Percentiles rank a stretch among this genome's conserved stretches.
phyloP scores from a whole-genome alignment of 208 protist species.

The Trypanosoma cruzi region DNA sequence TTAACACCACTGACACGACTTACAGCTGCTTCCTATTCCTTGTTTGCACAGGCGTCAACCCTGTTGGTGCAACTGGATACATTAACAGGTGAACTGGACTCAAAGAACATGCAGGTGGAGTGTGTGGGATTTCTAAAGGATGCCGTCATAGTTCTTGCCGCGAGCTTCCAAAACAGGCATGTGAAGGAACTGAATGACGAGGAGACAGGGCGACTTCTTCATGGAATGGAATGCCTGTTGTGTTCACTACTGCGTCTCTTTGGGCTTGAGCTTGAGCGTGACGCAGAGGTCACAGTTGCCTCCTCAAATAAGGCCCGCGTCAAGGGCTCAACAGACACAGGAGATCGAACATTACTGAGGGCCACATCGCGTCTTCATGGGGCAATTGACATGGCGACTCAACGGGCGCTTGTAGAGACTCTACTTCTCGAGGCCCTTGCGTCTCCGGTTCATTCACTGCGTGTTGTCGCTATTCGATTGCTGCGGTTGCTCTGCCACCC shows the following conservation, averaged over 20 bases:
- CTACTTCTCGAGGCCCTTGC: constrained; percentile 77
- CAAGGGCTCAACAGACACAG: not conserved
- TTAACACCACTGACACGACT: not conserved
- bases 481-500: constrained; percentile 64
- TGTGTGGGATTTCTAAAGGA: constrained; percentile 48
- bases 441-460: constrained; percentile 60
- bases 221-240: constrained; percentile 67
- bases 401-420: constrained; percentile 49
- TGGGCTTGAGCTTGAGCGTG: constrained; percentile 30
- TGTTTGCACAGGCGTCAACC: constrained; percentile 66
- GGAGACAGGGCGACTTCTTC: constrained; percentile 51
- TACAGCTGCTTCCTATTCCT: constrained; percentile 38
- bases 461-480: constrained; percentile 67
- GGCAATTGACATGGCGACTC: constrained; percentile 38
- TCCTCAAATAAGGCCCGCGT: not conserved
- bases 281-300: not conserved
- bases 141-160: constrained; percentile 50
- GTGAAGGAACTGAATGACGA: constrained; percentile 23
- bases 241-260: constrained; percentile 52
- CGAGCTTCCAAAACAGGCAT: constrained; percentile 38
- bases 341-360: not conserved
- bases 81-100: constrained; percentile 2
- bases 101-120: constrained; percentile 26
- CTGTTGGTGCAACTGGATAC: constrained; percentile 53
- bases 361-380: constrained; percentile 42